Percentiles rank a stretch among this genome's conserved stretches.
Evolutionary conservation across 306 rosid genomes (phyloP).

Genomic region (Acmispon strigosus): DNA sequence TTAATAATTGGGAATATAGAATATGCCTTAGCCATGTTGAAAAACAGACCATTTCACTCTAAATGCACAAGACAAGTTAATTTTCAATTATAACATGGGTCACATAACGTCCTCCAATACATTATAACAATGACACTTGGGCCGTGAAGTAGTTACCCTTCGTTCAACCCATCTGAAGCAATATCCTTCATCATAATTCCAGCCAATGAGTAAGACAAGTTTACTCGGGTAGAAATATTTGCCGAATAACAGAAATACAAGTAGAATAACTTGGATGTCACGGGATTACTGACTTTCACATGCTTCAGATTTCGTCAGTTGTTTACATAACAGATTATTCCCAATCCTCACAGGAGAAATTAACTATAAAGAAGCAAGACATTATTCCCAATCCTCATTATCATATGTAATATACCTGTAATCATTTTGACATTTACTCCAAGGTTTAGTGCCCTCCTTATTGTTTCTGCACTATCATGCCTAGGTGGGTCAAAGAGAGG

Average conservation of each 20-base stretch:
- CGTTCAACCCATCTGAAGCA: background rate
- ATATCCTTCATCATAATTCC: background rate
- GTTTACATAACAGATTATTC: background rate
- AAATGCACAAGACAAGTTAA: background rate
- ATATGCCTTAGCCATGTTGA: background rate
- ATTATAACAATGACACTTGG: background rate
- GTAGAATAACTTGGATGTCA: background rate
- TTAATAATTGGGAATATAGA: background rate
- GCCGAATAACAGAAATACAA: background rate
- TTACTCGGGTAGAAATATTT: background rate
- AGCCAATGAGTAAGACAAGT: background rate
- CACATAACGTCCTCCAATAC: background rate
- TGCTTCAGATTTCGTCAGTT: background rate
- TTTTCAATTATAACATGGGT: background rate
- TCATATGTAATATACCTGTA: conserved; percentile 50
- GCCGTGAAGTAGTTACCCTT: background rate
- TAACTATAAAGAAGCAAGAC: conserved; percentile 1
- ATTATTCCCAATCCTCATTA: background rate
- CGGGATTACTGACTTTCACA: background rate
- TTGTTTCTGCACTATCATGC: conserved; percentile 99
- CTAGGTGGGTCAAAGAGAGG: conserved; percentile 98
- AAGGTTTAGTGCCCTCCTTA: conserved; percentile 88
- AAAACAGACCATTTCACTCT: background rate
- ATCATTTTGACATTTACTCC: conserved; percentile 99
- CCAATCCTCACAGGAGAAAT: background rate